Base-by-base conservation (phyloP, 305 asterid species). In the Plantago rigida region DNA sequence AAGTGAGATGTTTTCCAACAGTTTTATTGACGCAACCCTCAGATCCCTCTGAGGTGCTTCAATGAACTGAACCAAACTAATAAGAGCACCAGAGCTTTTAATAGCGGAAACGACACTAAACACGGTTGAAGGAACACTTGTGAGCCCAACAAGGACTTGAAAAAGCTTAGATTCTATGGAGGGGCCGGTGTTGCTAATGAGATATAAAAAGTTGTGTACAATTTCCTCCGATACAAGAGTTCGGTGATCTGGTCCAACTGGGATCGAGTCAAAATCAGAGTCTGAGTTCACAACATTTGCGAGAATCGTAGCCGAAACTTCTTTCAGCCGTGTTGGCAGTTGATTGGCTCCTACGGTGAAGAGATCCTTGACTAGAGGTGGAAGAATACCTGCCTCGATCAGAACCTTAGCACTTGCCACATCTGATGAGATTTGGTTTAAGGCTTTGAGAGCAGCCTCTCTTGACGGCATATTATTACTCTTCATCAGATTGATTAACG, bases 111-210 rank as follows among this genome's bases (percentile, higher is more conserved):
- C 95, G 0, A 88, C 87, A 22, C 81, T 77, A 4, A 74, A 75
- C 3, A 86, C 90, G 0, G 93, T 81, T 26, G 84, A 67, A 1
- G 77, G 68, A 7, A 87, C 79, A 65, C 75, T 66, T 0, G 99
- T 83, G 45, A 92, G 97, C 63, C 99, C 99, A 13, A 92, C 86
- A 12, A 92, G 92, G 50, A 92, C 91, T 74, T 88, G 96, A 59
- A 88, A 82, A 67, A 92, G 95, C 81, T 82, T 86, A 77, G 94
- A 88, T 80, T 75, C 95, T 36, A 92, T 88, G 47, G 99, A 69
- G 4, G 99, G 99, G 56, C 99, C 99, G 0, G 97, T 92, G 81
- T 88, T 92, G 84, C 84, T 86, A 19, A 92, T 92, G 39, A 88
- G 96, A 66, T 83, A 85, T 17, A 92, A 78, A 50, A 92, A 86